Percentiles rank a stretch among this genome's conserved stretches.
Conservation (phyloP, 1,139 yeast genomes). For the Meyerozyma athensensis region DNA sequence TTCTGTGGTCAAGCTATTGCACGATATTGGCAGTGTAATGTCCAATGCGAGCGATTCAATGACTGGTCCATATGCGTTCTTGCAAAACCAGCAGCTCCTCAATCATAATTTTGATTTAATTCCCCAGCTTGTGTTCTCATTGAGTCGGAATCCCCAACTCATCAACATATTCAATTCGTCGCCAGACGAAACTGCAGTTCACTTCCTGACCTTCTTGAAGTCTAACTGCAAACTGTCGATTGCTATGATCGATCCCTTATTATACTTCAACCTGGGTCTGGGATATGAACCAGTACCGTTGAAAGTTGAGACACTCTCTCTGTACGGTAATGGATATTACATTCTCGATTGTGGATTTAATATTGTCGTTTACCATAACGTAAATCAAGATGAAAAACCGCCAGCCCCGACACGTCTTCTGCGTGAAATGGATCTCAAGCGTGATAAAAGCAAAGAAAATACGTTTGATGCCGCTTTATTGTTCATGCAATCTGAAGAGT, state of each 20-base stretch:
- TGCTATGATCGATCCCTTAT: conserved; percentile 25
- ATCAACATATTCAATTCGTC: conserved; percentile 36
- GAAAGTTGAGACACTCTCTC: neutral
- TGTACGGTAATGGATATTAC: conserved; percentile 14
- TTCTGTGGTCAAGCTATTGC: conserved; percentile 23
- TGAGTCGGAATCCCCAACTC: conserved; percentile 33
- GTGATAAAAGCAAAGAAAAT: conserved; percentile 13
- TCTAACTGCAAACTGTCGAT: conserved; percentile 16
- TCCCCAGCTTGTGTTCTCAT: conserved; percentile 26
- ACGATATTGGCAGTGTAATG: conserved; percentile 29
- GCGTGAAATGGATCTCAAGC: conserved; percentile 21
- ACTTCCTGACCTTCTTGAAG: conserved; percentile 29
- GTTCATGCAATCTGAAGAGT: neutral
- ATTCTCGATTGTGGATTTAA: conserved; percentile 30
- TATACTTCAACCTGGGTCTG: conserved; percentile 16
- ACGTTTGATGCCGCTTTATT: conserved; percentile 11
- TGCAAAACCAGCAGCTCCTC: conserved; percentile 16
- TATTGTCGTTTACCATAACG: conserved; percentile 21
- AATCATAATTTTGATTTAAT: conserved; percentile 24
- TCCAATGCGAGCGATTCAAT: conserved; percentile 10
- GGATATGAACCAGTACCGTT: conserved; percentile 12
- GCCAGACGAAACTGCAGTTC: conserved; percentile 41
- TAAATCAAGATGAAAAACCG: conserved; percentile 10
- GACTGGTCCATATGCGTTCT: conserved; percentile 20
- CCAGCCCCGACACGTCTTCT: conserved; percentile 29